These are phyloP conservation scores for Euptelea pleiosperma DNA, from an alignment of 164 flowering plant genomes.

Conservation along the genomic window DNA sequence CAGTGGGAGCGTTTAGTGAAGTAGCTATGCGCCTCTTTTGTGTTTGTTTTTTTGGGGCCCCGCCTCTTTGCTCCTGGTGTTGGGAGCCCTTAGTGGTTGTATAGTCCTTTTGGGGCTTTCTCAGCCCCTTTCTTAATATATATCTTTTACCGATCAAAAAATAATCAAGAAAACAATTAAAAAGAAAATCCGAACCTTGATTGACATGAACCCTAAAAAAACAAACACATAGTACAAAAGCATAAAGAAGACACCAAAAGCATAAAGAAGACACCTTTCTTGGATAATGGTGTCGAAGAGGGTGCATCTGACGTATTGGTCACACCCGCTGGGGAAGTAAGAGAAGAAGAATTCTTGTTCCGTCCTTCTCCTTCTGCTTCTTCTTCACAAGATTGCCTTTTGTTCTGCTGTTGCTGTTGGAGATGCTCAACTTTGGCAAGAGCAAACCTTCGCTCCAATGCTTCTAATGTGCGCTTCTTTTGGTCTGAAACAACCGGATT, in stretches of 20 bases:
- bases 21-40: no score
- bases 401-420: constrained; percentile 37
- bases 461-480: constrained; percentile 56
- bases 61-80: no score
- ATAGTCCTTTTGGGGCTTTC: no score
- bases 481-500: constrained; percentile 26
- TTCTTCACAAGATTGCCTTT: constrained; percentile 17
- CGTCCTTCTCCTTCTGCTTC: constrained; percentile 10
- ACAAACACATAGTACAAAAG: neutral
- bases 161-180: neutral
- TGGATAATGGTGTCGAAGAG: constrained; percentile 14
- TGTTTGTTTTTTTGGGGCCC: no score
- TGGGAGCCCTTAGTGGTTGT: no score
- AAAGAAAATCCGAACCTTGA: no score
- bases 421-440: constrained; percentile 50
- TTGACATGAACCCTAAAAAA: no score
- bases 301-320: constrained; percentile 12
- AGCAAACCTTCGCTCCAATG: constrained; percentile 63
- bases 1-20: no score
- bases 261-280: constrained; percentile 30
- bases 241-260: neutral
- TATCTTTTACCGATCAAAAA: no score
- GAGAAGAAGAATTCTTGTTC: constrained; percentile 10
- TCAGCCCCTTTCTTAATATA: no score
- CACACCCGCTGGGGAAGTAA: neutral